Base-by-base conservation (phyloP, 164 flowering plant species). In the Buxus sempervirens region DNA sequence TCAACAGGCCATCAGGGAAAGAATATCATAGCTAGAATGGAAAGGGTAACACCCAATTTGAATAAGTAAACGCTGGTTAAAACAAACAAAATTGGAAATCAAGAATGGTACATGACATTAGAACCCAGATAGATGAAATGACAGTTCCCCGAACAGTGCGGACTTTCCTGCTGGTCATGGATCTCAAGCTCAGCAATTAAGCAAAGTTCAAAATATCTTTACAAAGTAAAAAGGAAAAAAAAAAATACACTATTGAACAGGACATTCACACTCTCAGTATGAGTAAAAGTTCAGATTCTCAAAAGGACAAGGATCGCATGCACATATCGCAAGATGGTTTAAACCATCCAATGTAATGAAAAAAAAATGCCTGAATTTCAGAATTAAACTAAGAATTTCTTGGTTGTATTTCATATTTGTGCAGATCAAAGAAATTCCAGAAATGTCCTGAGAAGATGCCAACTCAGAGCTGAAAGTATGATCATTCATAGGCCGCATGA, bases 141-240 rank as follows among this genome's bases (percentile, higher is more conserved):
- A 45, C 51, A 45, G 13, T 15, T 10, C 0, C 36, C 36, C 25
- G 32, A 0, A 58, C 26, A 32, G n/a, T 26, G 41, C 15, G 8
- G 61, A 27, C 61, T 26, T 16, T 58, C 61, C 14, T 20, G 19
- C 61, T 16, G 20, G 56, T 55, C 54, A 3, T 69, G 65, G 36
- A 41, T 60, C 66, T 69, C 55, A 41, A 42, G 28, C 20, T n/a
- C 58, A 71, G 28, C 59, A 58, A 48, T 58, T 28, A 69, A 60
- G 65, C 58, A 55, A 70, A 45, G 54, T 54, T 57, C 58, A 48
- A 42, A 49, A 61, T 0, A 73, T 45, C 68, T 70, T 60, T 73
- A 77, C 80, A 73, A 68, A 55, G 23, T 10, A 51, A 62, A 58
- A n/a, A n/a, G n/a, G n/a, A n/a, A n/a, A n/a, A n/a, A n/a, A n/a